A percentile compares a stretch with the other conserved stretches of the same genome.
These are phyloP conservation scores for Daedaleopsis sinensis DNA, from an alignment of 768 basidiomycete species.

Conservation along the genomic window DNA sequence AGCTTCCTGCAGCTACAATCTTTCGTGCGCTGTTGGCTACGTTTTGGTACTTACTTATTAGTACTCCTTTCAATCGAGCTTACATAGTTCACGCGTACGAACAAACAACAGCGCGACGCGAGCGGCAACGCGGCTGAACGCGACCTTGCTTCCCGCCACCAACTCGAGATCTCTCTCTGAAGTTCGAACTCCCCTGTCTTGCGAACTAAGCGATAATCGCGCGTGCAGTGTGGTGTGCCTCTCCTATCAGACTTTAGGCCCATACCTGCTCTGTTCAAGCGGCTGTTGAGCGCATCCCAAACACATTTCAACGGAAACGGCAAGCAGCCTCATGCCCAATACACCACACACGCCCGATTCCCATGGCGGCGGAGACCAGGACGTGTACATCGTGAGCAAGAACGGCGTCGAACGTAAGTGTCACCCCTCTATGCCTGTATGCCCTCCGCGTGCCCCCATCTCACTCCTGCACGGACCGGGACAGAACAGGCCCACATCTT, in stretches of 20 bases:
- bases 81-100: no score
- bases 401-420: conserved; percentile 24
- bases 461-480: conserved; percentile 29
- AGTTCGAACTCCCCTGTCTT: no score
- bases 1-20: no score
- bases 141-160: not conserved
- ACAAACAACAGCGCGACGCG: not conserved
- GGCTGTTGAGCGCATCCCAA: not conserved
- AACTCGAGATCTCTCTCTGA: not conserved
- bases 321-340: conserved; percentile 20
- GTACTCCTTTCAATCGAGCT: no score
- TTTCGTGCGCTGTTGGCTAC: no score
- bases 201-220: no score
- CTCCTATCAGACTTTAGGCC: not conserved
- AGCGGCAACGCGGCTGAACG: not conserved
- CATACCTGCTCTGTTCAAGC: conserved; percentile 2
- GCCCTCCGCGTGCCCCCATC: not conserved
- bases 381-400: conserved; percentile 23
- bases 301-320: not conserved
- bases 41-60: no score
- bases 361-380: conserved; percentile 12
- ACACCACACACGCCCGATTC: conserved; percentile 10
- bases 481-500: conserved; percentile 56
- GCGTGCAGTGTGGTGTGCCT: not conserved
- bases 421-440: not conserved